Percentiles rank a stretch among this genome's conserved stretches.
Evolutionary conservation across 2,329 filamentous ascomycete species (phyloP).

Genomic region (Blumeriella jaapii): DNA sequence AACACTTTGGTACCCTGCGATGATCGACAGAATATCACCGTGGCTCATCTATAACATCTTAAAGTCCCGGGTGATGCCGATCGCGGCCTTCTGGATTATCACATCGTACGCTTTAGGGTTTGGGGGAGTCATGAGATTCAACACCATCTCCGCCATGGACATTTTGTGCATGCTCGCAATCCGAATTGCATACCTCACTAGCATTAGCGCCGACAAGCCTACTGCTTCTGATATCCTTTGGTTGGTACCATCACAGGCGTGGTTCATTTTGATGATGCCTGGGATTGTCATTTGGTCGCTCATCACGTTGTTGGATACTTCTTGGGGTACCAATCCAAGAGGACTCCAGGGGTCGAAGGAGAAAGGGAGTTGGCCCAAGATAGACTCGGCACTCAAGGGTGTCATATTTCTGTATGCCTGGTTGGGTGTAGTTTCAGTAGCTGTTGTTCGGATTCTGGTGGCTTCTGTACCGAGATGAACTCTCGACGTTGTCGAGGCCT

Average conservation of each 20-base stretch:
- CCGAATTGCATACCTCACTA: background rate
- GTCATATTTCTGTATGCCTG: too few species aligned
- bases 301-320: background rate
- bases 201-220: background rate
- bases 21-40: background rate
- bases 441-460: too few species aligned
- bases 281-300: conserved; percentile 1
- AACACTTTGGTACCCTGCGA: conserved; percentile 1
- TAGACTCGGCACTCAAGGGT: too few species aligned
- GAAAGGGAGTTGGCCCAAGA: too few species aligned
- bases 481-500: too few species aligned
- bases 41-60: conserved; percentile 1
- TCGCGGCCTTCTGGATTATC: background rate
- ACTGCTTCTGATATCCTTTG: background rate
- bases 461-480: too few species aligned
- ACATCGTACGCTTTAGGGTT: background rate
- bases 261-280: background rate
- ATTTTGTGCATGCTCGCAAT: background rate
- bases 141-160: background rate
- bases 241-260: background rate
- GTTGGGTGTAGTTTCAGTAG: too few species aligned
- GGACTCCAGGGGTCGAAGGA: background rate
- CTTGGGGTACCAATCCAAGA: background rate
- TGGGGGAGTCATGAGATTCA: background rate
- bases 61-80: background rate